Conservation (phyloP, 345 rosid genomes). For the Hypericum androsaemum region DNA sequence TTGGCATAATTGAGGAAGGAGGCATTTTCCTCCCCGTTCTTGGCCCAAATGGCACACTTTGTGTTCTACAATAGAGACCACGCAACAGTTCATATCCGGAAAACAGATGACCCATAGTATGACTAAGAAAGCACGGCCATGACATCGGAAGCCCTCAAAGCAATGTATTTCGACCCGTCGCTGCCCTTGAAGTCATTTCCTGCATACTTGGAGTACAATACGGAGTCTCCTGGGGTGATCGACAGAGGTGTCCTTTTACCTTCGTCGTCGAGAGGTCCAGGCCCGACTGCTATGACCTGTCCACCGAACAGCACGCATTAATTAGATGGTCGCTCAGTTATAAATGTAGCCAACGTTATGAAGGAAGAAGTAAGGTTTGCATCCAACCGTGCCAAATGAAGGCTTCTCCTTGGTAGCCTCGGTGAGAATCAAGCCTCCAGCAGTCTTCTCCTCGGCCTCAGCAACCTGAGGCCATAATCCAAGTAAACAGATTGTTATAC, state of each 20-base stretch:
- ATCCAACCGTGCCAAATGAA: constrained; percentile 68
- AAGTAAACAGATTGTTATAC: background rate
- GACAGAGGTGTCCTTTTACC: constrained; percentile 48
- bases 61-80: constrained; percentile 13
- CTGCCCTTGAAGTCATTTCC: constrained; percentile 80
- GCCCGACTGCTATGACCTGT: constrained; percentile 83
- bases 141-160: constrained; percentile 71
- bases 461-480: constrained; percentile 43
- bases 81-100: too few species aligned
- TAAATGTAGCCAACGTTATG: background rate
- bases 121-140: constrained; percentile 87
- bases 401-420: constrained; percentile 89
- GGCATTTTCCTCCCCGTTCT: too few species aligned
- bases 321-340: background rate
- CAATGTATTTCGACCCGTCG: constrained; percentile 74
- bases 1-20: too few species aligned
- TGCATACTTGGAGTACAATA: constrained; percentile 82
- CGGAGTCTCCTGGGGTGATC: constrained; percentile 55
- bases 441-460: constrained; percentile 86
- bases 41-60: constrained; percentile 17
- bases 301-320: background rate
- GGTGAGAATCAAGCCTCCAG: constrained; percentile 86
- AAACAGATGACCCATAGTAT: background rate
- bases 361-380: background rate
- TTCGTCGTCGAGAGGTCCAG: constrained; percentile 76